These are phyloP conservation scores for Pseudodiploospora longispora DNA, from an alignment of 2,329 filamentous ascomycete species.

Conservation along the genomic window DNA sequence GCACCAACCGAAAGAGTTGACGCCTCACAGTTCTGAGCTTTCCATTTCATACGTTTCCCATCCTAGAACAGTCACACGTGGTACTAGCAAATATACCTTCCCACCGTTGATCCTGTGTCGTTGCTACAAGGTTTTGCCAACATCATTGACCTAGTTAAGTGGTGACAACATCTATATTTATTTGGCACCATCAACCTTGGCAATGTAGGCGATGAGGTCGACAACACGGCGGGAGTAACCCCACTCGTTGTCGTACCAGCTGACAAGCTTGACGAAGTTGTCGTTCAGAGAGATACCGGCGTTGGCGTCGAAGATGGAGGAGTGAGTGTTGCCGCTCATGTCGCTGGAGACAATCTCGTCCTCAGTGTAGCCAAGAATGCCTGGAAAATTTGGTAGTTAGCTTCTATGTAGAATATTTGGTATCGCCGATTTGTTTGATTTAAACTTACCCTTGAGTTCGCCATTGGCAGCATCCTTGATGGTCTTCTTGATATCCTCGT, in stretches of 20 bases:
- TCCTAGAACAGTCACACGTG: no score
- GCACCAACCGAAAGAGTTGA: no score
- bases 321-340: constrained; percentile 84
- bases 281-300: constrained; percentile 97
- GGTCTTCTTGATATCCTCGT: constrained; percentile 87
- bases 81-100: no score
- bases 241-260: constrained; percentile 99
- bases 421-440: not conserved
- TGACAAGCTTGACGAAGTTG: constrained; percentile 97
- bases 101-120: no score
- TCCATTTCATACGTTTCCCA: no score
- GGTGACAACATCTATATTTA: constrained; percentile 20
- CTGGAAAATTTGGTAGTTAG: constrained; percentile 31
- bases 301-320: constrained; percentile 99
- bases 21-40: no score
- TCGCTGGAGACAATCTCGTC: constrained; percentile 94
- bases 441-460: constrained; percentile 68
- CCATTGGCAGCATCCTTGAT: constrained; percentile 83
- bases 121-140: no score
- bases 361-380: constrained; percentile 90
- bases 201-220: constrained; percentile 71
- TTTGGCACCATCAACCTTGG: constrained; percentile 63
- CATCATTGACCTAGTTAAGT: no score
- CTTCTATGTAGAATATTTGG: not conserved
- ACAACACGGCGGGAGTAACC: constrained; percentile 95